phyloP scores from a whole-genome alignment of 2,329 filamentous ascomycete species.

The Lachnellula subtilissima region DNA sequence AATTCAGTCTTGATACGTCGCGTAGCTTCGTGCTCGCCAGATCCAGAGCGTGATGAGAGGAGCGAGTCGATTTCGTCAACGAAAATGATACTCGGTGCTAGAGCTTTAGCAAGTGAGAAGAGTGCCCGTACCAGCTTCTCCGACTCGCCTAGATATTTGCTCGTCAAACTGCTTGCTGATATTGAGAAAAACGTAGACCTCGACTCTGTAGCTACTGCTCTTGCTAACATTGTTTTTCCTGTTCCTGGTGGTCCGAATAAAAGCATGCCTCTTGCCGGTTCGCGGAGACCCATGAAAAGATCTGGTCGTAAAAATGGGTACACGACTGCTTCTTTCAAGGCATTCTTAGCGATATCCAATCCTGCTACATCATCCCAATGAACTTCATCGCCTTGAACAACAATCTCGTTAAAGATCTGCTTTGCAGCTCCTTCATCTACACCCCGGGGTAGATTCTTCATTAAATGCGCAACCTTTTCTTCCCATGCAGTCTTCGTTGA shows the following conservation, averaged over 20 bases:
- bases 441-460: slow-evolving; percentile 75
- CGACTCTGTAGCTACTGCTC: slow-evolving; percentile 91
- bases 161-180: slow-evolving; percentile 87
- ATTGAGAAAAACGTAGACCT: slow-evolving; percentile 96
- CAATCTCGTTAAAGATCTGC: slow-evolving; percentile 93
- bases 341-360: slow-evolving; percentile 82
- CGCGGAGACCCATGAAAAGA: slow-evolving; percentile 89
- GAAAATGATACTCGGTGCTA: slow-evolving; percentile 95
- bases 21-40: slow-evolving; percentile 87
- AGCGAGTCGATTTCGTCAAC: slow-evolving; percentile 97
- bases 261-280: slow-evolving; percentile 91
- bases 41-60: slow-evolving; percentile 75
- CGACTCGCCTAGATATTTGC: slow-evolving; percentile 92
- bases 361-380: slow-evolving; percentile 93
- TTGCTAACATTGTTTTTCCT: slow-evolving; percentile 95
- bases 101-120: slow-evolving; percentile 79
- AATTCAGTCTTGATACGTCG: slow-evolving; percentile 96
- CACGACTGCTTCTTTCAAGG: slow-evolving; percentile 90
- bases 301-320: slow-evolving; percentile 95
- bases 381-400: slow-evolving; percentile 90
- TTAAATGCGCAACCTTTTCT: slow-evolving; percentile 55
- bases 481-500: slow-evolving; percentile 52
- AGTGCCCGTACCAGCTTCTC: slow-evolving; percentile 93
- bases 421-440: slow-evolving; percentile 79
- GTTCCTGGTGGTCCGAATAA: slow-evolving; percentile 97